Base-by-base conservation (phyloP, 2,329 filamentous ascomycete genomes). In the Chaetomium sp. region DNA sequence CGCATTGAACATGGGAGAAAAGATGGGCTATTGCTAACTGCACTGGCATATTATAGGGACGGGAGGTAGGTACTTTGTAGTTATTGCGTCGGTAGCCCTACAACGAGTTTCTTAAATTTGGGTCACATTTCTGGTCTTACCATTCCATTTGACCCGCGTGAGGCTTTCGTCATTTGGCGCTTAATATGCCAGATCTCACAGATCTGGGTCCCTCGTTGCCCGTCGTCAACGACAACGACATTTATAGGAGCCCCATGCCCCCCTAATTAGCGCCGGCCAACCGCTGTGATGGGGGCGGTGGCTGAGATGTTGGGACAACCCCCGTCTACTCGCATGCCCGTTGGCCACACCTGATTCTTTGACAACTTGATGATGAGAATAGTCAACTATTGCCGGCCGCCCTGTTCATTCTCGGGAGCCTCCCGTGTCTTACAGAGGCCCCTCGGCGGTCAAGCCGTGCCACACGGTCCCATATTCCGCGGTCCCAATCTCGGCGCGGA, bases 251-350 rank as follows among this genome's bases (percentile, higher is more conserved):
- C 53, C 21, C 13, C 25, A 10, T 25, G 33, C 13, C 35, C 19
- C 19, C 33, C 49, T 12, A 45, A 31, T 56, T 60, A 64, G 51
- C 55, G 60, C 55, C 62, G 10, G 38, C 58, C 53, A 64, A 58
- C 65, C 65, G 63, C 54, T 64, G 16, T 35, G 29, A 29, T 63
- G 63, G 47, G 62, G 60, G 66, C 21, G 16, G n/a, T 23, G 55
- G 54, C 62, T 51, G 53, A 47, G 35, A 33, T 7, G n/a, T 55
- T 51, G 42, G 51, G 29, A n/a, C 53, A 16, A 55, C 21, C 10
- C 31, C 38, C 21, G 3, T 9, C 6, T 19, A 25, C 45, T 29
- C 35, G 58, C 33, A 31, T 29, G 23, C 25, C 29, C 21, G n/a
- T 23, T 45, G 27, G 50, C n/a, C 23, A 33, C 38, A 7, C 25